Percentiles rank a stretch among this genome's conserved stretches.
Conservation (phyloP, 139 green algal genomes). For the Closterium sp. region DNA sequence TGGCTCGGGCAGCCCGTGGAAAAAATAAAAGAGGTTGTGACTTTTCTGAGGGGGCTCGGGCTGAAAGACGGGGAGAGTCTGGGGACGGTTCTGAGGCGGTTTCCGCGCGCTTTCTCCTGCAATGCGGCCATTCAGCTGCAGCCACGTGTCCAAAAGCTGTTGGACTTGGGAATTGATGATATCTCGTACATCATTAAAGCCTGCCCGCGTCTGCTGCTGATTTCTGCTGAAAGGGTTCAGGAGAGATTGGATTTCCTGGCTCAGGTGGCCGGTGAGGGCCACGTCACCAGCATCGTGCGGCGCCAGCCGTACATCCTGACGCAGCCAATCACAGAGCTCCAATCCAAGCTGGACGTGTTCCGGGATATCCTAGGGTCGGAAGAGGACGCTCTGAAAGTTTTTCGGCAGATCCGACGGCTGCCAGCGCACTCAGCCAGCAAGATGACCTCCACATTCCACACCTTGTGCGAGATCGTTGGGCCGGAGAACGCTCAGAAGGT, state of each 20-base stretch:
- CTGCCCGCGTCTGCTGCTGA: not conserved
- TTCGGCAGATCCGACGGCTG: not conserved
- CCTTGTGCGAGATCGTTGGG: not conserved
- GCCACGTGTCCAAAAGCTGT: not conserved
- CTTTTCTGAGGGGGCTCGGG: not conserved
- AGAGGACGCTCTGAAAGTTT: not conserved
- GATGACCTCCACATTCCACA: not conserved
- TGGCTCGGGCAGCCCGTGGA: not conserved
- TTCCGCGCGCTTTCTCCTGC: not conserved
- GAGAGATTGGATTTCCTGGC: not conserved
- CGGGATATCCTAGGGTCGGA: not conserved
- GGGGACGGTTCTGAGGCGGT: not conserved
- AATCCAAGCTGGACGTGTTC: not conserved
- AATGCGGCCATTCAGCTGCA: not conserved
- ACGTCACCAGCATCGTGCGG: not conserved
- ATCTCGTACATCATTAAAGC: not conserved
- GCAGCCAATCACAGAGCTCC: not conserved
- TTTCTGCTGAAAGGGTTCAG: not conserved
- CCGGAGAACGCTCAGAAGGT: not conserved
- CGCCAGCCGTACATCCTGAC: not conserved
- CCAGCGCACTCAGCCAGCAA: not conserved
- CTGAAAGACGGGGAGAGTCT: not conserved
- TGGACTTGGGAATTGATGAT: not conserved
- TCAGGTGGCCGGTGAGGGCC: not conserved
- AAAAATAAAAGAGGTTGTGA: not conserved